Evolutionary conservation across 2,329 filamentous ascomycete species (phyloP).

Genomic region (Fusarium phyllophilum): DNA sequence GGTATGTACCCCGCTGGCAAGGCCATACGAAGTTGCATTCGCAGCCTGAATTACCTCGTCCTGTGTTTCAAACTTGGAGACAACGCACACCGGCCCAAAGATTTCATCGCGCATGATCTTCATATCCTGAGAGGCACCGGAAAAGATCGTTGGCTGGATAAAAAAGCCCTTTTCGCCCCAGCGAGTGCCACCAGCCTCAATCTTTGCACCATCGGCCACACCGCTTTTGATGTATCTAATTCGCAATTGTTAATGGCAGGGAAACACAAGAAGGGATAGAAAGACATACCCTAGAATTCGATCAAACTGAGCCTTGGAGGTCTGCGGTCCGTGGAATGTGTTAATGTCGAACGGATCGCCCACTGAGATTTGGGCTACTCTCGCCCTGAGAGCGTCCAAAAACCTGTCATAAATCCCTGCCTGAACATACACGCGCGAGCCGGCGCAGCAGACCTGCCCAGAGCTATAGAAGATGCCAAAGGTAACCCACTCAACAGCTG

Average conservation of each 20-base stretch:
- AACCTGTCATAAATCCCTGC: not conserved
- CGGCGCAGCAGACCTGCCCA: not conserved
- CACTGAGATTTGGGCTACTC: not conserved
- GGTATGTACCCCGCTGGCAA: not conserved
- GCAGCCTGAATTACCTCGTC: not conserved
- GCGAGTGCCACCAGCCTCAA: not conserved
- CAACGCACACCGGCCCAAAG: fast-evolving
- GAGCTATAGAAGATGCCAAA: not conserved
- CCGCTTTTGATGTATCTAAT: not conserved
- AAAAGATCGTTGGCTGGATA: fast-evolving
- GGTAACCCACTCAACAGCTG: not conserved
- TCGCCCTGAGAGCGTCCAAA: fast-evolving
- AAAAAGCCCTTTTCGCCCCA: not conserved
- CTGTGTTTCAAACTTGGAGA: not conserved
- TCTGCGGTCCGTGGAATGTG: not conserved
- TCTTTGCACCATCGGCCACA: not conserved
- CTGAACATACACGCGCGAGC: not conserved
- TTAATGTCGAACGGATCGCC: not conserved
- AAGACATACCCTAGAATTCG: not conserved
- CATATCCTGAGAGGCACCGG: not conserved
- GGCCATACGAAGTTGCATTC: fast-evolving
- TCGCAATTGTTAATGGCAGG: fast-evolving
- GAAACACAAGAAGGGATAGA: too few relatives aligned
- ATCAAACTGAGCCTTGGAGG: not conserved
- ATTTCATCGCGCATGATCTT: not conserved